Evolutionary conservation across 371 early-diverging fungal species (phyloP).

Genomic region (Rhizopus microsporus): DNA sequence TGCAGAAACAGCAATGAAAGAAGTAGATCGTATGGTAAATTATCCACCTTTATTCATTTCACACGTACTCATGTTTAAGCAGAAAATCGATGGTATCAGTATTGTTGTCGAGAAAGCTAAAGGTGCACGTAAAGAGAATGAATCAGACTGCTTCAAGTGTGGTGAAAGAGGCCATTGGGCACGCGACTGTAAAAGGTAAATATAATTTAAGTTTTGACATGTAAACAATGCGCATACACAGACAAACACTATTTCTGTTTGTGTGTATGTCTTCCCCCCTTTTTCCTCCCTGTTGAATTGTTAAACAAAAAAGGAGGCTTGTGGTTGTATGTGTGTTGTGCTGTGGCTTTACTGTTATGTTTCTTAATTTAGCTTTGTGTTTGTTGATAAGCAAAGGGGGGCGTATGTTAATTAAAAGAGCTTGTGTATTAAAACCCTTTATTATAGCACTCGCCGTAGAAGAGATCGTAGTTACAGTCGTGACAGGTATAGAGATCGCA

Average conservation of each 20-base stretch:
- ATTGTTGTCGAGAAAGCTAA: conserved; percentile 70
- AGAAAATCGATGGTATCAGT: conserved; percentile 51
- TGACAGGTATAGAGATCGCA: not conserved
- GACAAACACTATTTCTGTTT: no score
- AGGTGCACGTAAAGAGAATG: conserved; percentile 51
- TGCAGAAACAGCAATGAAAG: conserved; percentile 70
- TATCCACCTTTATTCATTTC: not conserved
- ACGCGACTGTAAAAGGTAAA: conserved; percentile 27
- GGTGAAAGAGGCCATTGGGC: conserved; percentile 52
- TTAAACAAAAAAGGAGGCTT: conserved; percentile 1
- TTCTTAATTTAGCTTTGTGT: not conserved
- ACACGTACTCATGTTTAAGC: not conserved
- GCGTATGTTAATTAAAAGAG: not conserved
- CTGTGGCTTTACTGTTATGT: no score
- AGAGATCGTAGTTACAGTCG: not conserved
- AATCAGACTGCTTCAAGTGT: conserved; percentile 62
- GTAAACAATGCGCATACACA: no score
- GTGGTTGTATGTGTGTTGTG: not conserved
- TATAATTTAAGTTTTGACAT: not conserved
- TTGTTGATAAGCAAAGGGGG: not conserved
- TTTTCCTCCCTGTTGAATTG: not conserved
- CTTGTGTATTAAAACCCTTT: not conserved
- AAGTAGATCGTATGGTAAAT: conserved; percentile 55
- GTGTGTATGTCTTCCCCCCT: not conserved
- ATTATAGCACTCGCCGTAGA: not conserved